Conservation (phyloP, 345 rosid genomes). For the Alliaria petiolata region DNA sequence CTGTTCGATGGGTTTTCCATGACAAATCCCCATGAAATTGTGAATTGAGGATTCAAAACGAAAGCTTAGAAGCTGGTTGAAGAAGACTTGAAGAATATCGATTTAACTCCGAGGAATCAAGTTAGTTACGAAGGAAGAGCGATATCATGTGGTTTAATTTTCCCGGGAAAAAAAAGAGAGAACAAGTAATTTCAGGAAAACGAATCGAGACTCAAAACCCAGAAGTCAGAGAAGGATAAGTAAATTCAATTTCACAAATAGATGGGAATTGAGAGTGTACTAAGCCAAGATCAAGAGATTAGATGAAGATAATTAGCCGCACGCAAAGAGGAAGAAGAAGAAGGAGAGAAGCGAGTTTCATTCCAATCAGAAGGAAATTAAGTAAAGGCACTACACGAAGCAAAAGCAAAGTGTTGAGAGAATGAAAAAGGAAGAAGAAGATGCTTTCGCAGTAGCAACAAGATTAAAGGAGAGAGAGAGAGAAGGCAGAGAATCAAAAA, state of each 20-base stretch:
- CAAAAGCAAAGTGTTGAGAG: slow-evolving; percentile 27
- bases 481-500: slow-evolving; percentile 18
- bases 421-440: slow-evolving; percentile 37
- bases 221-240: slow-evolving; percentile 12
- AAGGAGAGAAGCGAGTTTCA: slow-evolving; percentile 22
- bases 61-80: neutral
- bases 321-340: slow-evolving; percentile 12
- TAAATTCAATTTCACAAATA: slow-evolving; percentile 26
- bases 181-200: neutral
- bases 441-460: slow-evolving; percentile 56
- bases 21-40: slow-evolving; percentile 83
- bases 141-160: neutral
- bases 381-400: slow-evolving; percentile 25
- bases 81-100: neutral
- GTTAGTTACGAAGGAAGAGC: neutral
- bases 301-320: slow-evolving; percentile 16
- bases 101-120: neutral
- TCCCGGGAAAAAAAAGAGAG: too few relatives aligned
- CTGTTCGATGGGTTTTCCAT: slow-evolving; percentile 58
- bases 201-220: too few relatives aligned
- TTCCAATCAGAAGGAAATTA: slow-evolving; percentile 35
- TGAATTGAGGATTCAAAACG: neutral
- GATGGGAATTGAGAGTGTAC: neutral
- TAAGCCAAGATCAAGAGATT: neutral
- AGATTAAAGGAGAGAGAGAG: slow-evolving; percentile 16